Evolutionary conservation across 257 asterid species (phyloP).

Genomic region (Hygrophila difformis): DNA sequence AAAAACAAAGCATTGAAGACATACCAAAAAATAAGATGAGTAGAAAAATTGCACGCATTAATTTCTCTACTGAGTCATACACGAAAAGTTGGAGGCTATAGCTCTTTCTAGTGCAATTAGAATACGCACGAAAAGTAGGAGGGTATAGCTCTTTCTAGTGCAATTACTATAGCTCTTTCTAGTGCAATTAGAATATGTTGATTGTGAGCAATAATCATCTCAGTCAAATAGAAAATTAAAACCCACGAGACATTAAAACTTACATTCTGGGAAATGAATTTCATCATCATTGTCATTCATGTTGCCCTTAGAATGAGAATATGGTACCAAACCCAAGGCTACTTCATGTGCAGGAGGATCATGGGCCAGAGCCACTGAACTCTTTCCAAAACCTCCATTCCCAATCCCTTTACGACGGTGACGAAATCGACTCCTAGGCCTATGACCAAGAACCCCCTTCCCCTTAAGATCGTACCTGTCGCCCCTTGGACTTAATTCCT

Average conservation of each 20-base stretch:
- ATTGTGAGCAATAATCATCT: too few species aligned
- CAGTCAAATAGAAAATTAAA: too few species aligned
- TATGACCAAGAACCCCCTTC: constrained; percentile 39
- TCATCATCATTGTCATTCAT: constrained; percentile 29
- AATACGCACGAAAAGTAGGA: too few species aligned
- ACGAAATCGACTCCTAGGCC: constrained; percentile 40
- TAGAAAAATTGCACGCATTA: too few species aligned
- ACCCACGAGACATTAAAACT: constrained; percentile 20
- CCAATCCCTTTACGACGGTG: constrained; percentile 27
- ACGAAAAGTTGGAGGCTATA: too few species aligned
- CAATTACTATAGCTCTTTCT: too few species aligned
- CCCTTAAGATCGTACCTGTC: constrained; percentile 59
- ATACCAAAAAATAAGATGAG: too few species aligned
- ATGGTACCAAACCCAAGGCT: constrained; percentile 14
- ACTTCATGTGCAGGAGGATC: constrained; percentile 29
- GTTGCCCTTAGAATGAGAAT: constrained; percentile 21
- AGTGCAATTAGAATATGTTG: too few species aligned
- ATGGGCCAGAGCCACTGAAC: constrained; percentile 32
- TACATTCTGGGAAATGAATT: constrained; percentile 30
- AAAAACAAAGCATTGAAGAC: too few species aligned
- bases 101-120: too few species aligned
- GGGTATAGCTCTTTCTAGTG: too few species aligned
- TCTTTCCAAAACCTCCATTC: constrained; percentile 24
- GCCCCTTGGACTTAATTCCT: constrained; percentile 16
- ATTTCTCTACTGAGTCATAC: too few species aligned